Evolutionary conservation across 495 filamentous ascomycete species (phyloP).

Genomic region (Lepraria neglecta): DNA sequence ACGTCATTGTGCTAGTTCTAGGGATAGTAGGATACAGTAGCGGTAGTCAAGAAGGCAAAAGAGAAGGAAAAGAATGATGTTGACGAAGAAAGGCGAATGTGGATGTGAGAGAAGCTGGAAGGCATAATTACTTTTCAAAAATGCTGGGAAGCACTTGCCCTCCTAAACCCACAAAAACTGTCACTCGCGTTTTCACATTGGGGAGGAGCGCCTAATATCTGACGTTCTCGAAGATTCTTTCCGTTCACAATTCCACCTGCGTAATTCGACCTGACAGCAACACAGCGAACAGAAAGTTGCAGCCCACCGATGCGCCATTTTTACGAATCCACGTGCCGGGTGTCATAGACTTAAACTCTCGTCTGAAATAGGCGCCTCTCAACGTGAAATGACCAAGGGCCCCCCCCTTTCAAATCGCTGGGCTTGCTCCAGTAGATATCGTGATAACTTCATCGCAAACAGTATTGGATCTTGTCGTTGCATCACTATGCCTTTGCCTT

Average conservation of each 20-base stretch:
- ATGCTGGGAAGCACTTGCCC: neutral
- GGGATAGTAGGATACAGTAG: neutral
- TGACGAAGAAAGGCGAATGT: neutral
- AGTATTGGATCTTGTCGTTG: neutral
- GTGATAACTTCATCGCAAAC: neutral
- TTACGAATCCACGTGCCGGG: neutral
- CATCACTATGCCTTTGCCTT: slow-evolving; percentile 19
- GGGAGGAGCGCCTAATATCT: neutral
- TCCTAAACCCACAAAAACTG: neutral
- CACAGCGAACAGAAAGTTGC: neutral
- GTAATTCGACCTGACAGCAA: neutral
- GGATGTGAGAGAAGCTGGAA: neutral
- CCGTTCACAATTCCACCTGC: neutral
- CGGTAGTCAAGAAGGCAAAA: neutral
- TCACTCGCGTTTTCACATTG: neutral
- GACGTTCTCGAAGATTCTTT: neutral
- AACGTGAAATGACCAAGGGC: neutral
- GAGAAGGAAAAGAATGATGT: neutral
- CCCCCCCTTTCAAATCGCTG: neutral
- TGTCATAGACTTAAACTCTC: neutral
- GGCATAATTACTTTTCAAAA: neutral
- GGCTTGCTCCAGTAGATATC: neutral
- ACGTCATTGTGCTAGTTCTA: slow-evolving; percentile 12
- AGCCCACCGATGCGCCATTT: neutral
- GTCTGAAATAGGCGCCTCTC: neutral